Evolutionary conservation across 495 filamentous ascomycete genomes (phyloP).

Genomic region (Penicillium malachiteum): DNA sequence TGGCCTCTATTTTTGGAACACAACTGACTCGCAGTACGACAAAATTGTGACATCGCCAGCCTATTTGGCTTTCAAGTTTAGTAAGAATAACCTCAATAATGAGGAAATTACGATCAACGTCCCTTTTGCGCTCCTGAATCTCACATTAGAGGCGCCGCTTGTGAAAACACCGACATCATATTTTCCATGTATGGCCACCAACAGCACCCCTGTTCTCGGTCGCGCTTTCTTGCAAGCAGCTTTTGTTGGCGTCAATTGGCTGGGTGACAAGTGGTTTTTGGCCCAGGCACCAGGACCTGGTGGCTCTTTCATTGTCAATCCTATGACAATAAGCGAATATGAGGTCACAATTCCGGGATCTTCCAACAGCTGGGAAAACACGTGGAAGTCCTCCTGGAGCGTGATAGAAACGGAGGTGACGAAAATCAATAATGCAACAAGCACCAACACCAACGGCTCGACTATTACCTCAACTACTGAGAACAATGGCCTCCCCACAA

Average conservation of each 20-base stretch:
- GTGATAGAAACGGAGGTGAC: background rate
- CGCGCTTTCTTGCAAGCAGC: constrained; percentile 57
- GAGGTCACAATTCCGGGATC: background rate
- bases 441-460: too few species aligned
- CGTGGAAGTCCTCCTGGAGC: constrained; percentile 1
- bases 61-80: constrained; percentile 49
- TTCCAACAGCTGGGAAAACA: constrained; percentile 1
- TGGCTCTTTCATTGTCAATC: background rate
- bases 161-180: constrained; percentile 40
- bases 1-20: constrained; percentile 53
- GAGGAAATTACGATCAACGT: constrained; percentile 49
- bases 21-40: constrained; percentile 33
- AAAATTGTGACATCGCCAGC: constrained; percentile 46
- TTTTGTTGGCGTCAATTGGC: constrained; percentile 40
- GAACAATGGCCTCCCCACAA: too few species aligned
- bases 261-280: constrained; percentile 44
- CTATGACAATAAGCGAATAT: background rate
- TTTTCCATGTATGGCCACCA: constrained; percentile 47
- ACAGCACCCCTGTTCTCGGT: constrained; percentile 39
- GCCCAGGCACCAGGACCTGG: constrained; percentile 51
- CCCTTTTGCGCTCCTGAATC: constrained; percentile 53
- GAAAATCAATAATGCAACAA: too few species aligned
- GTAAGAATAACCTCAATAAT: constrained; percentile 18
- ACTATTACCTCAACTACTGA: too few species aligned
- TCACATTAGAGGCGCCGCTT: constrained; percentile 47